These are phyloP conservation scores for Eucalyptus sp. DNA, from an alignment of 345 rosid genomes.

Conservation along the genomic window DNA sequence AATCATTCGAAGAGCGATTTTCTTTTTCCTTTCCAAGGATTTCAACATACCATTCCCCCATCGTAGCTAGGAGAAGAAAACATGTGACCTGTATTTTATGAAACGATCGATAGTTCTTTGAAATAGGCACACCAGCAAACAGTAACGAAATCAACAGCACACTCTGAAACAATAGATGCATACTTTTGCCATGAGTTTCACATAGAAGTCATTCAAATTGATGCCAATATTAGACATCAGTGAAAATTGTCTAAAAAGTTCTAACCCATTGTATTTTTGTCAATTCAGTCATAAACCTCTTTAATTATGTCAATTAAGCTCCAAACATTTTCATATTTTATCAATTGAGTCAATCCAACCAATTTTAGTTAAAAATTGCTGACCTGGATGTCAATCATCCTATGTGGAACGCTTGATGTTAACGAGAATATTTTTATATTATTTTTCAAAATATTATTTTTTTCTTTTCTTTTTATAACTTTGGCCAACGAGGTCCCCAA, in stretches of 20 bases:
- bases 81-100: accelerated
- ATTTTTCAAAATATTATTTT: too few species aligned
- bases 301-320: not conserved
- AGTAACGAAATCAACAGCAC: not conserved
- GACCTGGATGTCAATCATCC: too few species aligned
- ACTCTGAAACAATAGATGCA: not conserved
- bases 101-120: not conserved
- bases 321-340: too few species aligned
- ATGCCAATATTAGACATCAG: not conserved
- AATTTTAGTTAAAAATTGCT: too few species aligned
- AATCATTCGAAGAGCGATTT: not conserved
- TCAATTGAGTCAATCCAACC: accelerated
- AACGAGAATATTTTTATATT: too few species aligned
- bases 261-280: too few species aligned
- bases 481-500: not conserved
- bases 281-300: too few species aligned
- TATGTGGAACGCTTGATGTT: accelerated
- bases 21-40: not conserved
- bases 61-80: not conserved
- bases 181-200: not conserved
- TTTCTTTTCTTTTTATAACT: too few species aligned
- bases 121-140: not conserved
- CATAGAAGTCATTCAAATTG: not conserved
- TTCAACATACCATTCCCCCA: not conserved
- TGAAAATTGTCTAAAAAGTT: not conserved